A percentile compares a stretch with the other conserved stretches of the same genome.
These are phyloP conservation scores for Beta macrorhiza DNA, from an alignment of 179 eudicot genomes.

Conservation along the genomic window DNA sequence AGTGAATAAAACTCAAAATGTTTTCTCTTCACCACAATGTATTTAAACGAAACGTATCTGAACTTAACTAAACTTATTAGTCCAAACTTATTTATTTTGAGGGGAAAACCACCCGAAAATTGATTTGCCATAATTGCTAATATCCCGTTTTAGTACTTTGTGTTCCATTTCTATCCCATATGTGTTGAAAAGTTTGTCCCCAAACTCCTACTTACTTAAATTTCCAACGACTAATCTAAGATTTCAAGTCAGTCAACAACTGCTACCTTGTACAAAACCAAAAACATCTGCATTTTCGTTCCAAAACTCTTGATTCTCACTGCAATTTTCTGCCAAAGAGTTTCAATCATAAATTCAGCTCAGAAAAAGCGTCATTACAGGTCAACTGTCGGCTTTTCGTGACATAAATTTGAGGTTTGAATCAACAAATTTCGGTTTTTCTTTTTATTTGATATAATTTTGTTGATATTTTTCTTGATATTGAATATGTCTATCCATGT, in stretches of 20 bases:
- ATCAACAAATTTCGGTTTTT: background rate
- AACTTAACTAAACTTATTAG: no score
- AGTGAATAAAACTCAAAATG: no score
- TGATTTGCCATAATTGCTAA: no score
- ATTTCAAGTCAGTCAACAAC: background rate
- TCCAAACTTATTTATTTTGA: no score
- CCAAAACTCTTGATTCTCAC: background rate
- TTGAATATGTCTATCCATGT: no score
- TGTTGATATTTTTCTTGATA: background rate
- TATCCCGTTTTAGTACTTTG: no score
- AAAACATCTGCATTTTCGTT: background rate
- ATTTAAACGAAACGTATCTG: no score
- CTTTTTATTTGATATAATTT: background rate
- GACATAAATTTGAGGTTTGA: background rate
- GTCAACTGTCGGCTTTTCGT: background rate
- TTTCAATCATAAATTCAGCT: background rate
- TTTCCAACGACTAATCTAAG: background rate
- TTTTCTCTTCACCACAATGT: no score
- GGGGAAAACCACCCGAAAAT: no score
- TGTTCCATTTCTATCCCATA: no score
- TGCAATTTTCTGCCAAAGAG: background rate
- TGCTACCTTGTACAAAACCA: background rate
- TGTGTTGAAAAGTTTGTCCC: no score
- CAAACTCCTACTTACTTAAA: background rate
- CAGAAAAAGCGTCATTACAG: background rate